Conservation (phyloP, 2,329 filamentous ascomycete genomes). For the Elsinoe arachidis region DNA sequence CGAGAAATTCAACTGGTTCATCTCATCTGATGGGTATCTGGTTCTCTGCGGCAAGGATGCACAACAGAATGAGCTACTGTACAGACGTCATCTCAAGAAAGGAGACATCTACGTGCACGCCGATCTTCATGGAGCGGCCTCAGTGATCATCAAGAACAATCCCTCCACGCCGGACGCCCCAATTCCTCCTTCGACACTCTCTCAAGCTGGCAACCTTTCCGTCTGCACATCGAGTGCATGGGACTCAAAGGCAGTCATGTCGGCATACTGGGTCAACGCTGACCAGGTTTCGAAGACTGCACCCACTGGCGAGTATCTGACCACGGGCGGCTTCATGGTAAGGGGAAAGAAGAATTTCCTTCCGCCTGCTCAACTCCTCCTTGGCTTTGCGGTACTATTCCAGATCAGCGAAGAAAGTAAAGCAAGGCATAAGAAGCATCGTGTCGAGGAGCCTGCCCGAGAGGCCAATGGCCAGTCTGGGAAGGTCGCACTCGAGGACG, state of each 20-base stretch:
- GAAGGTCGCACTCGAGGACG: conserved; percentile 13
- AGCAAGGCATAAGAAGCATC: conserved; percentile 67
- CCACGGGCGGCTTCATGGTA: conserved; percentile 69
- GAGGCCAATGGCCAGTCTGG: conserved; percentile 16
- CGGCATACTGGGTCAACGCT: conserved; percentile 88
- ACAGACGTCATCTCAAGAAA: conserved; percentile 73
- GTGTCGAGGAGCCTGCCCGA: conserved; percentile 39
- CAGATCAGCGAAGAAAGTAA: conserved; percentile 83
- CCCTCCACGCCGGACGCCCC: conserved; percentile 67
- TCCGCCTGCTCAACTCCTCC: conserved; percentile 74
- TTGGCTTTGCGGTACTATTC: conserved; percentile 84
- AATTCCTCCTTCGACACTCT: conserved; percentile 82
- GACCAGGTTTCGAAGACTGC: conserved; percentile 85
- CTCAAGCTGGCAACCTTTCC: conserved; percentile 77
- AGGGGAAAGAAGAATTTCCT: conserved; percentile 84
- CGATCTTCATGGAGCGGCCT: conserved; percentile 73
- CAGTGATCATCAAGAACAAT: conserved; percentile 87
- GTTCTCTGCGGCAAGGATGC: conserved; percentile 80
- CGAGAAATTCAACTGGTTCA: conserved; percentile 92
- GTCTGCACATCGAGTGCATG: conserved; percentile 84
- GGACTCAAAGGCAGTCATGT: conserved; percentile 94
- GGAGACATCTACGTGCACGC: conserved; percentile 91
- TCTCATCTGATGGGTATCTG: conserved; percentile 90
- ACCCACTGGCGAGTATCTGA: conserved; percentile 69
- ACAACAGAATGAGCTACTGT: conserved; percentile 87